Evolutionary conservation across 371 early-diverging fungal genomes (phyloP), one percentile per base, ranked within the genome.

Genomic region (Zopfochytrium polystomum): DNA sequence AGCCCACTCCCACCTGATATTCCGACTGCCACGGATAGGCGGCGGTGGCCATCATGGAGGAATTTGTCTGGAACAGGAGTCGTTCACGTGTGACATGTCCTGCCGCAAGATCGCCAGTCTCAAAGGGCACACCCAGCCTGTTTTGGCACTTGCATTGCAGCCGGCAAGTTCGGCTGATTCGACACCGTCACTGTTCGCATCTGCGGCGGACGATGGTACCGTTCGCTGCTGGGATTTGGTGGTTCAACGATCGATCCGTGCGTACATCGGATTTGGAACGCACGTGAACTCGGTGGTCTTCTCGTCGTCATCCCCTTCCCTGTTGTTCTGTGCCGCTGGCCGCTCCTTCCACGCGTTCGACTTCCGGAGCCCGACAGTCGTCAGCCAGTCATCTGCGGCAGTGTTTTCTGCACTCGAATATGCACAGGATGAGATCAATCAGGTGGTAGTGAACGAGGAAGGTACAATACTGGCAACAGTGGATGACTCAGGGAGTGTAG

Each of bases 401-500:
- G 22, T 29, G 7, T 18, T 49, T 6, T 27, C 46, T 11, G 25
- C 35, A 44, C 22, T 33, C 13, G 45, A 25, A 5, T n/a, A 33
- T 3, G 51, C 57, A 6, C 30, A 38, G 22, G 67, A 67, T 22
- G 67, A 67, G 15, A 62, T 67, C 46, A 67, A 67, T 29, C 4
- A 56, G 53, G 27, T 67, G 6, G 63, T 56, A 4, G 29, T 69
- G 32, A 57, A 58, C 51, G 58, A 60, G 0, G 22, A 56, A 32
- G 60, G 52, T 11, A 55, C 51, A 3, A 58, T 42, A 23, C 52
- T 69, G 20, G 65, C 65, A 15, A 38, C 62, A 7, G 63, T 60
- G 2, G 65, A 64, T 34, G 70, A 69, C 35, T 44, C 46, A 23
- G 70, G 70, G 20, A 38, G 26, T 2, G 59, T 69, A 13, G 11